Evolutionary conservation across 345 rosid genomes (phyloP), one percentile per base, ranked within the genome.

Genomic region (Sisymbrium altissimum): DNA sequence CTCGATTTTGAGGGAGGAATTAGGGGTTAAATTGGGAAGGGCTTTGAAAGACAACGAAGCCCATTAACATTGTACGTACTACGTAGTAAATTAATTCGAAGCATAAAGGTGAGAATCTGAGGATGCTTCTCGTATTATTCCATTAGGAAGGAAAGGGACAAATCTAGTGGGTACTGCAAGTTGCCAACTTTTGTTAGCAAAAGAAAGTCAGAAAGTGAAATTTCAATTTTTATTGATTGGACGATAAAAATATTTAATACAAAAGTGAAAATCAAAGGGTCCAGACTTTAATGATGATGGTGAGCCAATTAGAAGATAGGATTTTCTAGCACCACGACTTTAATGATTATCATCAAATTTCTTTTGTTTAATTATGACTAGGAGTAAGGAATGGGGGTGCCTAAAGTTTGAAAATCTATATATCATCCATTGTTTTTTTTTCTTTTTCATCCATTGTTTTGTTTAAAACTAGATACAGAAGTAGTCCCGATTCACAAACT

Each of bases 111-210:
- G 33, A 40, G 18, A 25, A 61, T 39, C 13, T 41, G 36, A 38
- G 38, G 52, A 25, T 69, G 75, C 60, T 45, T 70, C 61, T 76
- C 21, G 74, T 32, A 32, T 75, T 70, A 48, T 64, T 62, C 65
- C 66, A 32, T 12, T 70, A 39, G 41, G 71, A 58, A 62, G 64
- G 66, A 70, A 64, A 77, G 61, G 53, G 71, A 55, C 71, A 70
- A 76, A 70, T 55, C 38, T 63, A 70, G 72, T 70, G 63, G 64
- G 7, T 21, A 29, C 54, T 76, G 43, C 80, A 77, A 77, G 62
- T 64, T 64, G 76, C 80, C 72, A 77, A 77, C 72, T 70, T n/a
- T 70, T 67, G 33, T 41, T 61, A 40, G 7, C 12, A 38, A 12
- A 29, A 14, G 23, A 64, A 48, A 9, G 36, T 49, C 41, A 35